Evolutionary conservation across 176 grass and related monocot genomes (phyloP), one percentile per base, ranked within the genome.

Genomic region (Eremochloa ophiuroides): DNA sequence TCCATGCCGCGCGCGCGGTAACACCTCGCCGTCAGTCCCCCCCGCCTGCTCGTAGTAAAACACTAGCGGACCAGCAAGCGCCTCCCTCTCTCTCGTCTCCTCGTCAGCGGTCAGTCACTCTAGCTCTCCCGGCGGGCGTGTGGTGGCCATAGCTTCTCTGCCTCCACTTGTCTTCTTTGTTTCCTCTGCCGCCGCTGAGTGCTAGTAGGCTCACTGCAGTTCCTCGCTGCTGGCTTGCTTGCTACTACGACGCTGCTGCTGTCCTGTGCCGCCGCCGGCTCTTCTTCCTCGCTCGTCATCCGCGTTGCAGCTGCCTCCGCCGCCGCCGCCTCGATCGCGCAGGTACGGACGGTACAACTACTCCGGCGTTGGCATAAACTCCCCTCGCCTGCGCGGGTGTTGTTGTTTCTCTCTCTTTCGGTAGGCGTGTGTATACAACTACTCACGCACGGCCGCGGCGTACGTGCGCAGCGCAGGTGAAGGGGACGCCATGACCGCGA

Each of bases 401-500:
- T n/a, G n/a, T n/a, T n/a, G n/a, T n/a, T n/a, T n/a, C n/a, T n/a
- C n/a, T n/a, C n/a, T n/a, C n/a, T n/a, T n/a, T n/a, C n/a, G n/a
- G n/a, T n/a, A n/a, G n/a, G n/a, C n/a, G n/a, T n/a, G n/a, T n/a
- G n/a, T n/a, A n/a, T n/a, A n/a, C n/a, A n/a, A n/a, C n/a, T n/a
- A n/a, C n/a, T n/a, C n/a, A n/a, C n/a, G n/a, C n/a, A n/a, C n/a
- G n/a, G n/a, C n/a, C n/a, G n/a, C n/a, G n/a, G n/a, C n/a, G n/a
- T n/a, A n/a, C n/a, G n/a, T n/a, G n/a, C n/a, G n/a, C 38, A 39
- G n/a, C 38, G 38, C 73, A 53, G 33, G 38, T 64, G 67, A 42
- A 69, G 16, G 9, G 46, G 30, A 69, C 0, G 17, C 8, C 15
- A 93, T 86, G 88, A 94, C 88, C 85, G 91, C 88, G 39, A 86